Base-by-base conservation (phyloP, 2,329 filamentous ascomycete species). In the Diplodia seriata region DNA sequence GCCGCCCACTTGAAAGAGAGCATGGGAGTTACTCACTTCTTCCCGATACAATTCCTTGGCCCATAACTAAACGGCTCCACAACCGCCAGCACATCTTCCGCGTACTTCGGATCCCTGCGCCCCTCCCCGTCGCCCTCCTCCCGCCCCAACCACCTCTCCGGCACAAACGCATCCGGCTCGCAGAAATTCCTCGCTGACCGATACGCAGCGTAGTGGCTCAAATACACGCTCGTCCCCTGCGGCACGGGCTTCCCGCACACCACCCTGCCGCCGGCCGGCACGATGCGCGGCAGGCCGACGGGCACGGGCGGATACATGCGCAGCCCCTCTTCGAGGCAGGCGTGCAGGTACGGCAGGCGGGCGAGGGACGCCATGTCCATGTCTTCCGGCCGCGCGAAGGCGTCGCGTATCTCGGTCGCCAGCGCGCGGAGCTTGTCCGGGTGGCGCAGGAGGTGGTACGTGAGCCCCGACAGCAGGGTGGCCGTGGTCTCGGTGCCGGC, bases 401-500 rank as follows among this genome's bases (percentile, higher is more conserved):
- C 61, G 12, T 56, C 51, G 14, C 77, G 73, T 36, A 78, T 71
- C 68, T 78, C 78, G 0, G 72, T 56, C n/a, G 68, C 69, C 0
- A 80, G 63, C 29, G 74, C 74, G 15, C 70, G 59, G 72, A 78
- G 71, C 8, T 67, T 70, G 0, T 69, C 69, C 0, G 75, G 70
- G 33, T 67, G 70, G 31, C 69, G 73, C 7, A 80, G 69, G 0
- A 82, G 72, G 15, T 75, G 66, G 66, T 73, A 83, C 0, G 77
- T 79, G 9, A 78, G 59, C 4, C 80, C 81, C 8, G 75, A 76
- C 1, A 83, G 71, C 8, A 79, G 62, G 0, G 78, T 81, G 0
- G 82, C 81, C 0, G 81, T 80, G 0, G 82, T 83, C 66, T 84
- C 82, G 23, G 78, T 80, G 1, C 81, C 82, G 1, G 81, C 82